These are phyloP conservation scores for Pythium guiyangense DNA, from an alignment of 352 stramenopile species.

Conservation along the genomic window DNA sequence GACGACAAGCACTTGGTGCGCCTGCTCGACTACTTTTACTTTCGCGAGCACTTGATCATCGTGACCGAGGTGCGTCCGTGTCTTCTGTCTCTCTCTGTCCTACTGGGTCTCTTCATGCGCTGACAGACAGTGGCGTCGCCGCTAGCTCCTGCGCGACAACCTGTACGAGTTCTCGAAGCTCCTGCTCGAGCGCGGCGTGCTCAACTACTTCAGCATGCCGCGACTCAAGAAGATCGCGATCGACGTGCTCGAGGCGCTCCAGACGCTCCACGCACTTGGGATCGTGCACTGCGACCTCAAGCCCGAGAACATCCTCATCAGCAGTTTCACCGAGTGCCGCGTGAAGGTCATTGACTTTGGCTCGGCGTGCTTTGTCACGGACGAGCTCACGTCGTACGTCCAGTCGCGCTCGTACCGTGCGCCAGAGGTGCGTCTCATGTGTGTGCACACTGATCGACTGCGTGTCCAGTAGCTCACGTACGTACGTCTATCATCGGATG, in stretches of 20 bases:
- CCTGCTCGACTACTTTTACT: slow-evolving; percentile 95
- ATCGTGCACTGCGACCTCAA: slow-evolving; percentile 99
- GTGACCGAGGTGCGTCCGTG: slow-evolving; percentile 90
- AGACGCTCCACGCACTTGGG: slow-evolving; percentile 84
- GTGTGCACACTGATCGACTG: no score
- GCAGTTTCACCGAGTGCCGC: slow-evolving; percentile 87
- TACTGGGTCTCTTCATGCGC: no score
- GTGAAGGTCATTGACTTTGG: slow-evolving; percentile 99
- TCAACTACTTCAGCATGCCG: slow-evolving; percentile 94
- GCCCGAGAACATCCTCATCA: slow-evolving; percentile 95
- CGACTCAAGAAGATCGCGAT: slow-evolving; percentile 93
- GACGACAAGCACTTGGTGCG: slow-evolving; percentile 92
- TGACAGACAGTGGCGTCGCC: slow-evolving; percentile 12
- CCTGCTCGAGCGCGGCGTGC: slow-evolving; percentile 61
- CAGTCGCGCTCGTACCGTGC: slow-evolving; percentile 97
- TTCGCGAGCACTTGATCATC: slow-evolving; percentile 94
- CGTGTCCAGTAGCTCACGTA: background rate
- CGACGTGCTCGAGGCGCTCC: slow-evolving; percentile 92
- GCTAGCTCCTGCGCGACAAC: slow-evolving; percentile 91
- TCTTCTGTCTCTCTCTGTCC: no score
- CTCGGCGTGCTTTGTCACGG: slow-evolving; percentile 93
- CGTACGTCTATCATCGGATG: background rate
- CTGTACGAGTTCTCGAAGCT: slow-evolving; percentile 97
- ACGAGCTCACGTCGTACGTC: slow-evolving; percentile 96
- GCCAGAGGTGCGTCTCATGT: slow-evolving; percentile 82